Evolutionary conservation across 306 rosid genomes (phyloP), one percentile per base, ranked within the genome.

Genomic region (Boehmeria nivea): DNA sequence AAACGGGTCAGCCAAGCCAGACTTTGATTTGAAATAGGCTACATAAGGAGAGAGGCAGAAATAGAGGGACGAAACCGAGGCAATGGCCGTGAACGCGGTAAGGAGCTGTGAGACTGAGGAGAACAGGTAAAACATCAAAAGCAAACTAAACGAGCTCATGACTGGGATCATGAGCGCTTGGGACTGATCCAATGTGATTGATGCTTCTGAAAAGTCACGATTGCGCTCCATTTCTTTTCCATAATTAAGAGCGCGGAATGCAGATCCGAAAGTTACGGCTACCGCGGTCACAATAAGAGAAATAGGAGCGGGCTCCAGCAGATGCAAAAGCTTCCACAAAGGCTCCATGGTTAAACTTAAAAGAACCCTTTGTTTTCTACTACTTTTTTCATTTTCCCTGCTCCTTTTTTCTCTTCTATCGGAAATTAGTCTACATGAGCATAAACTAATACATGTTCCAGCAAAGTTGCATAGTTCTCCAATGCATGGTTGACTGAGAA

Each of bases 181-280:
- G 25, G 95, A 82, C 76, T 83, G 82, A 63, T 91, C 95, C 66
- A 91, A 67, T 14, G 93, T 91, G 70, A 91, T 85, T 34, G 99
- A 91, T 33, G 89, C 93, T 72, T 84, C 96, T 0, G 86, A 84
- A 1, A 87, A 62, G 66, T 87, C 93, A 43, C 59, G 95, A 48
- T 85, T 91, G 10, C 79, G 87, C 77, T 87, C 99, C 96, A 87
- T 91, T 73, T 91, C 99, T 72, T 91, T 91, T 58, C 89, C 99
- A 56, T 84, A 85, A 45, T 84, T 91, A 13, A 91, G 78, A 60
- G 99, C 95, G 16, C 99, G 93, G 62, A 91, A 91, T 48, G 99
- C 99, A 52, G 96, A 65, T 52, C 87, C 99, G 72, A 87, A 93
- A 51, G 96, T 83, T 71, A 87, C 99, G 51, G 84, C 86, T 59